phyloP scores from a whole-genome alignment of 352 stramenopile species.

The Phytophthora litchii region DNA sequence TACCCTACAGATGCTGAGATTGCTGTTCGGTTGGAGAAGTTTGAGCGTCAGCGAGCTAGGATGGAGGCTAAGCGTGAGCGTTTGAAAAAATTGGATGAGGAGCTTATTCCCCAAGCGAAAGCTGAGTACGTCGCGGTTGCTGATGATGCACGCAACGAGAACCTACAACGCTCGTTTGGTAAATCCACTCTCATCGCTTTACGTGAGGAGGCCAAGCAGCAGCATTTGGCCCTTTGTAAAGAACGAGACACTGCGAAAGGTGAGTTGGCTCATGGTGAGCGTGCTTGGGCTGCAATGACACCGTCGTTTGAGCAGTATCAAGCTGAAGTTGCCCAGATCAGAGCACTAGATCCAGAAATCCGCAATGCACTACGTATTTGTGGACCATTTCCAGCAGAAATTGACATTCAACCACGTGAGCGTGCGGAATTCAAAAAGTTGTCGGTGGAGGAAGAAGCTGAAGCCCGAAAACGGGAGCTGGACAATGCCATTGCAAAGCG shows the following conservation, averaged over 20 bases:
- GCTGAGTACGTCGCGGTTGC: slow-evolving; percentile 77
- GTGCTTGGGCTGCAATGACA: slow-evolving; percentile 44
- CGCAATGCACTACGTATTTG: slow-evolving; percentile 44
- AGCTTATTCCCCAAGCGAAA: slow-evolving; percentile 73
- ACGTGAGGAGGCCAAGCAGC: slow-evolving; percentile 69
- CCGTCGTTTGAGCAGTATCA: slow-evolving; percentile 72
- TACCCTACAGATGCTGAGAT: slow-evolving; percentile 78
- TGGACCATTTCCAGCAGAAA: slow-evolving; percentile 57
- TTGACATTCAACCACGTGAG: slow-evolving; percentile 57
- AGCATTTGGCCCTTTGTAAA: slow-evolving; percentile 54
- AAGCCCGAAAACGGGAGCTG: slow-evolving; percentile 63
- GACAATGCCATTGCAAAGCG: slow-evolving; percentile 68
- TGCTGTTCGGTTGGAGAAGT: slow-evolving; percentile 52
- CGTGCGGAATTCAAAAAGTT: slow-evolving; percentile 79
- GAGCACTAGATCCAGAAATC: slow-evolving; percentile 41
- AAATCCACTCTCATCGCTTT: slow-evolving; percentile 68
- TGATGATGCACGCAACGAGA: slow-evolving; percentile 71
- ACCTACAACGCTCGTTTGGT: slow-evolving; percentile 64
- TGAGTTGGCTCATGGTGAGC: slow-evolving; percentile 58
- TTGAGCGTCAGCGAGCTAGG: slow-evolving; percentile 60
- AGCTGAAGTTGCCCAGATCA: slow-evolving; percentile 58
- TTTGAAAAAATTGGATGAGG: slow-evolving; percentile 43
- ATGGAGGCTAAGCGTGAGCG: slow-evolving; percentile 49
- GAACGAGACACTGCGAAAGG: slow-evolving; percentile 49
- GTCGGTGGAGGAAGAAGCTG: slow-evolving; percentile 78